Conservation (phyloP, 139 green algal genomes). For the Gonium pectorale region DNA sequence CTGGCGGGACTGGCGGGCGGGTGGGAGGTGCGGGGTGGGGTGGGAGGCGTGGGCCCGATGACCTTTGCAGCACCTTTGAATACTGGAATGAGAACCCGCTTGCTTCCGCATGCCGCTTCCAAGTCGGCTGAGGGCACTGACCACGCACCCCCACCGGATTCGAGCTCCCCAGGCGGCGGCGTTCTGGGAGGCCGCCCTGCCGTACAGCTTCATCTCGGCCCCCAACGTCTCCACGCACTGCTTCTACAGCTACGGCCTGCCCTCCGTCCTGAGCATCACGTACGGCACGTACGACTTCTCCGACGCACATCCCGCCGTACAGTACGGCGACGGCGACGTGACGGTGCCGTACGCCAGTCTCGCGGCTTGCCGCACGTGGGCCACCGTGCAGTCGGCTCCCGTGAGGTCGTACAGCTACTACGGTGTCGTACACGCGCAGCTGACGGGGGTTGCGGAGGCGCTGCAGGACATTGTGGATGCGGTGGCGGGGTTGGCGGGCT, state of each 20-base stretch:
- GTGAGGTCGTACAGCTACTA: not conserved
- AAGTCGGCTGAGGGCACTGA: too few relatives aligned
- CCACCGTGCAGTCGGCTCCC: not conserved
- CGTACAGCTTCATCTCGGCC: not conserved
- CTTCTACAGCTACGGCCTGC: conserved; percentile 45
- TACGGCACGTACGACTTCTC: conserved; percentile 12
- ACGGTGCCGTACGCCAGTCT: conserved; percentile 31
- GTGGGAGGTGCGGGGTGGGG: too few relatives aligned
- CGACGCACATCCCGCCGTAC: not conserved
- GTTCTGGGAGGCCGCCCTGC: conserved; percentile 21
- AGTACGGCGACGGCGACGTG: conserved; percentile 26
- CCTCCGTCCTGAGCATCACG: not conserved
- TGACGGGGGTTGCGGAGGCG: conserved; percentile 12
- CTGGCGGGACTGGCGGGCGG: too few relatives aligned
- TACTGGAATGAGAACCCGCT: too few relatives aligned
- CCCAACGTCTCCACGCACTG: conserved; percentile 42
- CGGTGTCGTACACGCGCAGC: conserved; percentile 28
- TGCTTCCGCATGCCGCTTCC: too few relatives aligned
- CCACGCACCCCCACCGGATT: too few relatives aligned
- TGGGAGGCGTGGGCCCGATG: too few relatives aligned
- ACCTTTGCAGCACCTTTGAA: too few relatives aligned
- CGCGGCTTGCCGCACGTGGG: conserved; percentile 25
- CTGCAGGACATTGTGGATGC: conserved; percentile 27
- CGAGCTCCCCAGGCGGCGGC: conserved; percentile 3
- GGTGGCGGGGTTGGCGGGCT: not conserved